These are phyloP conservation scores for Poa annua DNA, from an alignment of 176 grass and related monocot species.

Conservation along the genomic window DNA sequence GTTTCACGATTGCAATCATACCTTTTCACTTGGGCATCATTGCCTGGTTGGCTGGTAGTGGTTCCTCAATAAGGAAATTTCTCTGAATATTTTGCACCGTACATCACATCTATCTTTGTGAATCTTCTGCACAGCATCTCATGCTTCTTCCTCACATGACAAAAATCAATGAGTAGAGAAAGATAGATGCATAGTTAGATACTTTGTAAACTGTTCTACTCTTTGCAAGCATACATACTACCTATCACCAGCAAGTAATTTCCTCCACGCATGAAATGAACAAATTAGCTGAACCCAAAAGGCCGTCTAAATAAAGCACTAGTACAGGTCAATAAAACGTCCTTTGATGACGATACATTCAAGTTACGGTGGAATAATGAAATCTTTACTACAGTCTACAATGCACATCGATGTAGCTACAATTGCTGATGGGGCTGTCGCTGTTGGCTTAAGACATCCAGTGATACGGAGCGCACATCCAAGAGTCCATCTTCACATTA, in stretches of 20 bases:
- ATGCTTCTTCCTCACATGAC: not conserved
- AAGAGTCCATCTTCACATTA: slow-evolving; percentile 39
- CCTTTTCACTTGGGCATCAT: not conserved
- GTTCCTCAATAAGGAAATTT: no score
- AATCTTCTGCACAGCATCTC: not conserved
- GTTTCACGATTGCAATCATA: not conserved
- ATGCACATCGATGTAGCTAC: slow-evolving; percentile 41
- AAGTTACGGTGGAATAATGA: slow-evolving; percentile 24
- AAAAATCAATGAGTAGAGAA: not conserved
- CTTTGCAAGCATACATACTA: not conserved
- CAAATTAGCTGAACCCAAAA: not conserved
- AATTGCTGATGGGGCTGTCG: not conserved
- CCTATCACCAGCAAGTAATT: not conserved
- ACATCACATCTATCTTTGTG: not conserved
- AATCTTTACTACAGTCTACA: slow-evolving; percentile 30
- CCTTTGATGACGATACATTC: not conserved
- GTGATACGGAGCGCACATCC: not conserved
- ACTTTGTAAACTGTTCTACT: slow-evolving; percentile 14
- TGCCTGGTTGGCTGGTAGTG: no score
- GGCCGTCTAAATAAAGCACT: slow-evolving; percentile 35
- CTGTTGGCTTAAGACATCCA: slow-evolving; percentile 26
- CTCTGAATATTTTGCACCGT: no score
- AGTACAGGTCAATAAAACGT: slow-evolving; percentile 1
- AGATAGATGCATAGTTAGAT: not conserved
- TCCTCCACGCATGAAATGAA: not conserved